phyloP scores from a whole-genome alignment of 768 basidiomycete genomes.

The Porpolomopsis calyptriformis region DNA sequence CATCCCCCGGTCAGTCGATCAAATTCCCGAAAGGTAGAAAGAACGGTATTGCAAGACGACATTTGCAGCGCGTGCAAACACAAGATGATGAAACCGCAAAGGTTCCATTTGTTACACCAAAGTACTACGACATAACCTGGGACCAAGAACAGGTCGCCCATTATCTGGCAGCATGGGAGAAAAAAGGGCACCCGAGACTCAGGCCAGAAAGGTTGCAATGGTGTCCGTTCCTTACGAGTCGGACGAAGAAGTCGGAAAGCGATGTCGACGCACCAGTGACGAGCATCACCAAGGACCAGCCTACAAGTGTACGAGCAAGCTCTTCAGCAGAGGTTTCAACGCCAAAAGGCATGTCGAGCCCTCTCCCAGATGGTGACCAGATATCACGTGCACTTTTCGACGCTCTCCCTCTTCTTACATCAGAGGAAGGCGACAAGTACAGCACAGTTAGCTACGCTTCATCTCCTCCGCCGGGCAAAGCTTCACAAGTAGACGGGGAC shows the following conservation, averaged over 20 bases:
- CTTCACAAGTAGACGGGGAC: not conserved
- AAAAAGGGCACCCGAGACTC: conserved; percentile 67
- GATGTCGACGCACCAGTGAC: conserved; percentile 7
- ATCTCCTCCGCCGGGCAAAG: conserved; percentile 1
- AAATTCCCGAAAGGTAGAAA: conserved; percentile 59
- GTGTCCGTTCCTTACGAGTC: conserved; percentile 79
- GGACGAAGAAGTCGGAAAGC: conserved; percentile 22
- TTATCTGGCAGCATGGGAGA: conserved; percentile 60
- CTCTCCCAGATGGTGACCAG: not conserved
- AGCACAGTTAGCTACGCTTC: not conserved
- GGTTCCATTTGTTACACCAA: conserved; percentile 51
- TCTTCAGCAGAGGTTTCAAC: not conserved
- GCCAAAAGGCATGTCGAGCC: conserved; percentile 2
- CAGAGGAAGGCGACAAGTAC: not conserved
- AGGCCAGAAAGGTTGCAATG: conserved; percentile 84
- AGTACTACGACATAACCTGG: conserved; percentile 67
- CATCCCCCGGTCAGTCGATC: conserved; percentile 71
- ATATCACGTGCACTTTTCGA: not conserved
- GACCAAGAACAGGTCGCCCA: conserved; percentile 53
- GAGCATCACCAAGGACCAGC: not conserved
- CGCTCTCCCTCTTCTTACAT: not conserved
- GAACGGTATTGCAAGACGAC: conserved; percentile 53
- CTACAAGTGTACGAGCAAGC: not conserved
- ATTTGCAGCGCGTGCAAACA: conserved; percentile 51
- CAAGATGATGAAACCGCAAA: conserved; percentile 32